Conservation (phyloP, 768 basidiomycete genomes). For the Butyriboletus loyo region DNA sequence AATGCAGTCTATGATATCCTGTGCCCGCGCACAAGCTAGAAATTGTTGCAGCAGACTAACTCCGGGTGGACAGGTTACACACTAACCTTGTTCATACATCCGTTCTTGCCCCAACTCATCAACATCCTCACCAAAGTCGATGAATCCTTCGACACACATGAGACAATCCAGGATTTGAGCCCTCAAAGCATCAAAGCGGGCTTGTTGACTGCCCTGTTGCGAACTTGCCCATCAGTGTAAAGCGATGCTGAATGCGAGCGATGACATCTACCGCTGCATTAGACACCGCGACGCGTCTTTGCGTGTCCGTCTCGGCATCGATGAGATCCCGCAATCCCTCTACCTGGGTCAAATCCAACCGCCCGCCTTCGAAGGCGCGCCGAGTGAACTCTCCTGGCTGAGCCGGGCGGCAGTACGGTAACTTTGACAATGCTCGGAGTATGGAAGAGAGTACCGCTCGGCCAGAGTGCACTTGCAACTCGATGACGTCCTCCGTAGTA, state of each 20-base stretch:
- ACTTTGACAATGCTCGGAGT: constrained; percentile 54
- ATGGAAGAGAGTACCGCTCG: constrained; percentile 74
- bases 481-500: constrained; percentile 79
- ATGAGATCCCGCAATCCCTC: constrained; percentile 87
- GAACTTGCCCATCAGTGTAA: not conserved
- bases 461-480: constrained; percentile 86
- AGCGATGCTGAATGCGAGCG: not conserved
- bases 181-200: constrained; percentile 62
- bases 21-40: constrained; percentile 53
- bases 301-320: constrained; percentile 83
- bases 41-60: not conserved
- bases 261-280: constrained; percentile 58
- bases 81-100: constrained; percentile 65
- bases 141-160: constrained; percentile 81
- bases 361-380: constrained; percentile 75
- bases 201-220: constrained; percentile 59
- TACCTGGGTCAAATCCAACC: constrained; percentile 84
- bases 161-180: constrained; percentile 66
- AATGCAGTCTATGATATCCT: constrained; percentile 50
- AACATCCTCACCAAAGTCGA: constrained; percentile 86
- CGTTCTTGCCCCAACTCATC: constrained; percentile 82
- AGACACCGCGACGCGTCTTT: constrained; percentile 68
- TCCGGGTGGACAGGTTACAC: not conserved
- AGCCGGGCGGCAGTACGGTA: constrained; percentile 72
- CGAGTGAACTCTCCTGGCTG: constrained; percentile 88